Evolutionary conservation across 2,329 filamentous ascomycete genomes (phyloP).

Genomic region (Xylariaceae sp.): DNA sequence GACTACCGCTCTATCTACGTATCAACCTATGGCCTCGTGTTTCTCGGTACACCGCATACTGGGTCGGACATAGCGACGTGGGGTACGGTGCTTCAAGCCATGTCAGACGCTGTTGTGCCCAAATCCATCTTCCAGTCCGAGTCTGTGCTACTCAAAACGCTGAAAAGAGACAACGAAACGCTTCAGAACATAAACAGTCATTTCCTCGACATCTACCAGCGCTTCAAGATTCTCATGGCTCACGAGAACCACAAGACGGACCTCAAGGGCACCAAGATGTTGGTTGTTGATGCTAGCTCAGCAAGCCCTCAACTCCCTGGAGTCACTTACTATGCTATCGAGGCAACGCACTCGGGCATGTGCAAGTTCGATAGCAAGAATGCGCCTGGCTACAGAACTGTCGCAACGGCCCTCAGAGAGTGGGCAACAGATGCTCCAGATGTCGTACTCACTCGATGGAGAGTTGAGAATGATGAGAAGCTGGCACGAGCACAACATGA

Average conservation of each 20-base stretch:
- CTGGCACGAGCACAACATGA: constrained; percentile 41
- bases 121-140: constrained; percentile 65
- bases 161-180: constrained; percentile 71
- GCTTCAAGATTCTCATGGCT: constrained; percentile 71
- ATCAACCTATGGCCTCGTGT: constrained; percentile 72
- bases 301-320: constrained; percentile 67
- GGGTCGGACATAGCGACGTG: constrained; percentile 66
- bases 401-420: constrained; percentile 46
- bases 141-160: constrained; percentile 61
- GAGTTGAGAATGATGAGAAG: constrained; percentile 54
- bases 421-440: constrained; percentile 53
- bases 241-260: constrained; percentile 72
- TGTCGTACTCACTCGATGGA: constrained; percentile 55
- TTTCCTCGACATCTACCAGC: constrained; percentile 67
- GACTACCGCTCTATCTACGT: constrained; percentile 66
- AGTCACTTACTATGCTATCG: constrained; percentile 66
- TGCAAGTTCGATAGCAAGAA: constrained; percentile 48
- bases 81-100: constrained; percentile 63
- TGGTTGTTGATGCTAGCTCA: constrained; percentile 67
- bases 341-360: constrained; percentile 38
- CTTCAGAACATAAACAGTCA: constrained; percentile 69
- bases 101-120: constrained; percentile 62
- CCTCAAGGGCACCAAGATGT: constrained; percentile 56
- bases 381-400: constrained; percentile 60
- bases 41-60: constrained; percentile 72